Evolutionary conservation across 1,284 basidiomycete species (phyloP).

Genomic region (Cryptococcus sp.): DNA sequence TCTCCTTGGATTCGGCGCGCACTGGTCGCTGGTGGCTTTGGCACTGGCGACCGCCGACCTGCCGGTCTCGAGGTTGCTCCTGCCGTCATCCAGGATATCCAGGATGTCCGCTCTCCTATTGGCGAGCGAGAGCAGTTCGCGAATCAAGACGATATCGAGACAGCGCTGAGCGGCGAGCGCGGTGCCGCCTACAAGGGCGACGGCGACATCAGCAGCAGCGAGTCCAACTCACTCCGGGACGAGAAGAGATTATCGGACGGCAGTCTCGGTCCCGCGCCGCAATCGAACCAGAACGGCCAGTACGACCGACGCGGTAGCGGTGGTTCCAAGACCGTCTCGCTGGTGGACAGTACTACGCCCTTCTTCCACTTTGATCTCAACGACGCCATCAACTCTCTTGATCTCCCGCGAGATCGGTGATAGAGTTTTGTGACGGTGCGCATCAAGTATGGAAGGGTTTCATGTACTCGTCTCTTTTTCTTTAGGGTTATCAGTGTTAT

Average conservation of each 20-base stretch:
- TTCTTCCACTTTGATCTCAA: slow-evolving; percentile 56
- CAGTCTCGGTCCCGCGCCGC: neutral
- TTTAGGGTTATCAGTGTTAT: neutral
- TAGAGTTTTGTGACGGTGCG: neutral
- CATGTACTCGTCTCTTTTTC: neutral
- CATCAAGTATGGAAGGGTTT: neutral
- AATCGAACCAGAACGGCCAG: slow-evolving; percentile 3
- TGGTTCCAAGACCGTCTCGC: slow-evolving; percentile 27
- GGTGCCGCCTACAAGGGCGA: neutral
- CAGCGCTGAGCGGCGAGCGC: slow-evolving; percentile 5
- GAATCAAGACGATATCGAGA: slow-evolving; percentile 23
- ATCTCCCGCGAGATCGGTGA: slow-evolving; percentile 13
- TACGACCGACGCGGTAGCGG: slow-evolving; percentile 7
- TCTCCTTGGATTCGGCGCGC: slow-evolving; percentile 94
- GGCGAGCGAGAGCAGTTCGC: slow-evolving; percentile 11
- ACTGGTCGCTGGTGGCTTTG: slow-evolving; percentile 84
- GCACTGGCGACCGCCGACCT: slow-evolving; percentile 56
- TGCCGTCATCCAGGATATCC: slow-evolving; percentile 58
- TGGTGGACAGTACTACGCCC: slow-evolving; percentile 48
- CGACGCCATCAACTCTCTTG: slow-evolving; percentile 46
- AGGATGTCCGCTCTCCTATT: slow-evolving; percentile 46
- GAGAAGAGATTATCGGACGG: neutral
- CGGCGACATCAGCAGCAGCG: slow-evolving; percentile 1
- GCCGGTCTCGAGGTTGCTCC: slow-evolving; percentile 68
- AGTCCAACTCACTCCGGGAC: neutral